phyloP scores from a whole-genome alignment of 495 filamentous ascomycete genomes.

The Penicillium turbatum region DNA sequence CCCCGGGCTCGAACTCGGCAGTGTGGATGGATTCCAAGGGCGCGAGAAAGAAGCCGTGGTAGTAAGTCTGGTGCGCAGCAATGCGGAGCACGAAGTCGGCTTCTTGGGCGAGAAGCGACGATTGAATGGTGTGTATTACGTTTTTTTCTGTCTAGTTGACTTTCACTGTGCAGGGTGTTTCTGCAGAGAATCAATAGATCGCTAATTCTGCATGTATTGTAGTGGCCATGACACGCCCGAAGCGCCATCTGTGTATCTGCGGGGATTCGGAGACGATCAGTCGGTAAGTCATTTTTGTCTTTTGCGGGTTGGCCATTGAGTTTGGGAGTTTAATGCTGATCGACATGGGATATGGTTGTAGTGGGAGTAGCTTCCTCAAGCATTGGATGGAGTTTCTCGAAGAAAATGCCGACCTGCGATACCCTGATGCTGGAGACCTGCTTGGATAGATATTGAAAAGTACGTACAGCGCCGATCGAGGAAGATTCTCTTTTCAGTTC shows the following conservation, averaged over 20 bases:
- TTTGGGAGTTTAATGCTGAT: conserved; percentile 7
- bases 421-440: conserved; percentile 65
- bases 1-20: conserved; percentile 83
- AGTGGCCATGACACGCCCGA: conserved; percentile 96
- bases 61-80: conserved; percentile 86
- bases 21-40: conserved; percentile 95
- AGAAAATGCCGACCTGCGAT: conserved; percentile 77
- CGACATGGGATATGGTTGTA: conserved; percentile 28
- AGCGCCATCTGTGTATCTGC: conserved; percentile 82
- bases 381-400: conserved; percentile 87
- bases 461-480: too few relatives aligned
- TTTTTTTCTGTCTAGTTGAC: neutral
- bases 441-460: conserved; percentile 24
- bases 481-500: too few relatives aligned
- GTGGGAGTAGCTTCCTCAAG: conserved; percentile 76
- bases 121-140: conserved; percentile 65
- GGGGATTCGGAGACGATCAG: conserved; percentile 91
- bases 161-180: neutral
- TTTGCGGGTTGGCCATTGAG: neutral
- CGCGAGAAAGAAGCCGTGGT: conserved; percentile 96
- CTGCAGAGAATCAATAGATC: conserved; percentile 3
- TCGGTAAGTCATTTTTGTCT: conserved; percentile 51
- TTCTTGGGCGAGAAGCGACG: conserved; percentile 92
- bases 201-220: conserved; percentile 45
- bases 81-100: conserved; percentile 78